These are phyloP conservation scores for Candida takata DNA, from an alignment of 805 yeast genomes.

Conservation along the genomic window DNA sequence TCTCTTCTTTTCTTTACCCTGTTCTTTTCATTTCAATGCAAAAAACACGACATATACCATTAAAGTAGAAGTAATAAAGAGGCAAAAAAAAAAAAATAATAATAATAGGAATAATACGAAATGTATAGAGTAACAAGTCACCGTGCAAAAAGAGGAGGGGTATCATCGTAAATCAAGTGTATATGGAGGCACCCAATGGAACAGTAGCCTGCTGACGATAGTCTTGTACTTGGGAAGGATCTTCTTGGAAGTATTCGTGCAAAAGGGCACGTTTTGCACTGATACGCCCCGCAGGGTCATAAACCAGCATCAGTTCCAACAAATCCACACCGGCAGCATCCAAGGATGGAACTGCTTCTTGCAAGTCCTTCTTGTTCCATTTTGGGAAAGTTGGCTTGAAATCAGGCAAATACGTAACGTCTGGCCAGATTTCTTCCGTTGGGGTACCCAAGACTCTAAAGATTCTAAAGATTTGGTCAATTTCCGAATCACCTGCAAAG, in stretches of 20 bases:
- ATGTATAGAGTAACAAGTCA: too few relatives aligned
- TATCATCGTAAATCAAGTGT: constrained; percentile 12
- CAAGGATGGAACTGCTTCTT: constrained; percentile 67
- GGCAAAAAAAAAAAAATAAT: neutral
- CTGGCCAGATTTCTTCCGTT: constrained; percentile 90
- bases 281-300: constrained; percentile 90
- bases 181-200: constrained; percentile 26
- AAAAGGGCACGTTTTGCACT: constrained; percentile 88
- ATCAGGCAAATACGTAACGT: constrained; percentile 84
- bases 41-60: neutral
- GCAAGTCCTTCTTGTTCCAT: constrained; percentile 69
- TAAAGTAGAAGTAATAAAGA: neutral
- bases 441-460: constrained; percentile 94
- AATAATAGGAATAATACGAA: too few relatives aligned
- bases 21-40: neutral
- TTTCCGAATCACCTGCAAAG: constrained; percentile 96
- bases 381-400: constrained; percentile 90
- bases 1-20: too few relatives aligned
- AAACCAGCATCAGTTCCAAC: constrained; percentile 69
- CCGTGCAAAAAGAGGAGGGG: neutral
- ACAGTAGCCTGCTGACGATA: constrained; percentile 22
- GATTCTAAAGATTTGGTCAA: constrained; percentile 92
- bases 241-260: constrained; percentile 81
- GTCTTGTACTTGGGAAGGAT: constrained; percentile 22
- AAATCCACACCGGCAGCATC: constrained; percentile 82